These are phyloP conservation scores for Sarcomyxa edulis DNA, from an alignment of 768 basidiomycete species.

Conservation along the genomic window DNA sequence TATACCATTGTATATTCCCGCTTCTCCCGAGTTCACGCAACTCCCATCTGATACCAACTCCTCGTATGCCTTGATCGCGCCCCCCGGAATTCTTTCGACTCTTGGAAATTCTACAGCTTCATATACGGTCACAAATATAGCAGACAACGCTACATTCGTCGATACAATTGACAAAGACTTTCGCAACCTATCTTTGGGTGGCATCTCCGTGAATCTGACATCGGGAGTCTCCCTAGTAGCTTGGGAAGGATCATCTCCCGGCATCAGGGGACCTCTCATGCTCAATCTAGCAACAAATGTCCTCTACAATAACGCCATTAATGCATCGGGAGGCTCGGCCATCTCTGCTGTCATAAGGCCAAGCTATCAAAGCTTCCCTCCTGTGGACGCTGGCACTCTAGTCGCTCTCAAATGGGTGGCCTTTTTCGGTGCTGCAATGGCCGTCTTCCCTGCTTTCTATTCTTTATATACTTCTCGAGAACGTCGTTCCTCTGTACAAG, in stretches of 20 bases:
- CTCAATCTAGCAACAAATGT: constrained; percentile 68
- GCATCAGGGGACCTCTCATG: constrained; percentile 51
- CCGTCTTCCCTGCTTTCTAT: constrained; percentile 80
- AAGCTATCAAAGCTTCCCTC: constrained; percentile 54
- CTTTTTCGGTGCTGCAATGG: constrained; percentile 71
- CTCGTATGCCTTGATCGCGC: constrained; percentile 43
- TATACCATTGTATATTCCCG: constrained; percentile 52
- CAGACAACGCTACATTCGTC: constrained; percentile 58
- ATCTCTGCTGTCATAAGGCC: constrained; percentile 47
- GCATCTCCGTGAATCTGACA: constrained; percentile 54
- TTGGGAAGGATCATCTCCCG: constrained; percentile 65
- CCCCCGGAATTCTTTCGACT: constrained; percentile 43
- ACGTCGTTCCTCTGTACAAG: constrained; percentile 66
- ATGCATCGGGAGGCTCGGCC: constrained; percentile 34
- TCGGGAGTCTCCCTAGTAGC: constrained; percentile 54
- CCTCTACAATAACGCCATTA: constrained; percentile 58
- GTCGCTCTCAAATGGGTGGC: constrained; percentile 67
- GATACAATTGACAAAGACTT: constrained; percentile 45
- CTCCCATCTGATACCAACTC: constrained; percentile 5
- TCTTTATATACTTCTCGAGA: constrained; percentile 74
- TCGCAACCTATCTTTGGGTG: constrained; percentile 56
- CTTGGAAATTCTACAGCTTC: constrained; percentile 36
- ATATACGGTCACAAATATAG: constrained; percentile 35
- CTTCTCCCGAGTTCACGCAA: constrained; percentile 29
- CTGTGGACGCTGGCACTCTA: constrained; percentile 48